Conservation (phyloP, 1,139 yeast species). For the Candida mesenterica region DNA sequence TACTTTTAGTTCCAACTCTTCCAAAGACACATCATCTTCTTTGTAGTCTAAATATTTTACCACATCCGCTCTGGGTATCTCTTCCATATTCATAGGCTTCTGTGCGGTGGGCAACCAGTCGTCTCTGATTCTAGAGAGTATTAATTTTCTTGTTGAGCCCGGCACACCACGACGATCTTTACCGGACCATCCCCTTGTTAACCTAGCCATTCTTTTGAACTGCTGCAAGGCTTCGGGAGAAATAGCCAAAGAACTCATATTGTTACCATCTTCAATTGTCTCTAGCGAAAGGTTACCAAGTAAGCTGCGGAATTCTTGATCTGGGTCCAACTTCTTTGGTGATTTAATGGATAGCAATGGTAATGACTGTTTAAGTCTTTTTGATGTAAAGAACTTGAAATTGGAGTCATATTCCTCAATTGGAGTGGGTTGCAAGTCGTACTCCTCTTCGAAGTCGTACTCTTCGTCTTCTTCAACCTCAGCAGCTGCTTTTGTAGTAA, state of each 20-base stretch:
- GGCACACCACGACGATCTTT: slow-evolving; percentile 71
- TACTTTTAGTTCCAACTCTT: slow-evolving; percentile 36
- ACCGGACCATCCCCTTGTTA: slow-evolving; percentile 83
- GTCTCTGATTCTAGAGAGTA: slow-evolving; percentile 70
- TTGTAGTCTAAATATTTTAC: slow-evolving; percentile 40
- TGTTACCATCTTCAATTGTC: slow-evolving; percentile 71
- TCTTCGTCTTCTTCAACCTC: slow-evolving; percentile 20
- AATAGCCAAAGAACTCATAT: slow-evolving; percentile 55
- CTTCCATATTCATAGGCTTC: slow-evolving; percentile 65
- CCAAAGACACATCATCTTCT: slow-evolving; percentile 34
- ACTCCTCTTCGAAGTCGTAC: slow-evolving; percentile 32
- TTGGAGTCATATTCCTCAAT: slow-evolving; percentile 38
- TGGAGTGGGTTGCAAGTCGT: slow-evolving; percentile 33
- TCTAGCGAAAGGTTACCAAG: slow-evolving; percentile 74
- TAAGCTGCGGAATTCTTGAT: slow-evolving; percentile 67
- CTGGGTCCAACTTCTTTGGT: slow-evolving; percentile 68
- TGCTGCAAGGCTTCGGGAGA: slow-evolving; percentile 68
- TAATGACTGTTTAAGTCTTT: slow-evolving; percentile 36
- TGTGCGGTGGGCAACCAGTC: slow-evolving; percentile 77
- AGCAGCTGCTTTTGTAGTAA: slow-evolving; percentile 1
- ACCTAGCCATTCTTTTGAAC: slow-evolving; percentile 57
- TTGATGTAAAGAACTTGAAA: slow-evolving; percentile 45
- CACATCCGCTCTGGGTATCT: slow-evolving; percentile 41
- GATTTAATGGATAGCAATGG: slow-evolving; percentile 44
- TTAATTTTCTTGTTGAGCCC: slow-evolving; percentile 65